Conservation (phyloP, 306 rosid genomes). For the Vachellia collinsii region DNA sequence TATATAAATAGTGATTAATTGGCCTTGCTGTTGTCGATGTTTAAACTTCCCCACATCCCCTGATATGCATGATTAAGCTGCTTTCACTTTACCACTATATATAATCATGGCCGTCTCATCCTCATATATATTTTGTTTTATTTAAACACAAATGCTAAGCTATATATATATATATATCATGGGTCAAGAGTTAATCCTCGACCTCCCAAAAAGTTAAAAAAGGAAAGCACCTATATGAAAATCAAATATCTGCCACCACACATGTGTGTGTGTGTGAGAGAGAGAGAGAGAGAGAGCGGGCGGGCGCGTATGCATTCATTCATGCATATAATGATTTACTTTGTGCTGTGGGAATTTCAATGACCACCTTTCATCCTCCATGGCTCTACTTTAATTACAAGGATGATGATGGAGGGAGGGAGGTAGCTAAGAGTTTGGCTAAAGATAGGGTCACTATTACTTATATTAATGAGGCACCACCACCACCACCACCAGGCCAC, state of each 20-base stretch:
- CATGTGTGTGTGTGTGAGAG: too few relatives aligned
- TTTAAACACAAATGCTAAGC: background rate
- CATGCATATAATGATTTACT: background rate
- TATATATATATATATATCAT: conserved; percentile 17
- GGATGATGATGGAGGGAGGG: conserved; percentile 38
- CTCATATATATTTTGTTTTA: background rate
- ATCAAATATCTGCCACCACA: conserved; percentile 44
- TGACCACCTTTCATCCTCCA: conserved; percentile 33
- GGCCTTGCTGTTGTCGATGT: conserved; percentile 31
- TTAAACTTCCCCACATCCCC: conserved; percentile 34
- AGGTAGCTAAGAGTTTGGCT: conserved; percentile 53
- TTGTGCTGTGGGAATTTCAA: background rate
- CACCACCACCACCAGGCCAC: background rate
- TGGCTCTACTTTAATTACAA: conserved; percentile 52
- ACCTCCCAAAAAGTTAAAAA: conserved; percentile 35
- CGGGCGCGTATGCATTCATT: too few relatives aligned
- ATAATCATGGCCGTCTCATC: conserved; percentile 43
- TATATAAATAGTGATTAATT: background rate
- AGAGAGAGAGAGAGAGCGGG: too few relatives aligned
- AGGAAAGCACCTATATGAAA: conserved; percentile 17
- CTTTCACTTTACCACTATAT: conserved; percentile 51
- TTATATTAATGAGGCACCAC: conserved; percentile 48
- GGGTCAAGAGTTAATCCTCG: conserved; percentile 60
- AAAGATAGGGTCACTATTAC: conserved; percentile 60
- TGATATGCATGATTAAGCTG: conserved; percentile 29